Evolutionary conservation across 2,329 filamentous ascomycete species (phyloP).

Genomic region (Coniochaeta sp.): DNA sequence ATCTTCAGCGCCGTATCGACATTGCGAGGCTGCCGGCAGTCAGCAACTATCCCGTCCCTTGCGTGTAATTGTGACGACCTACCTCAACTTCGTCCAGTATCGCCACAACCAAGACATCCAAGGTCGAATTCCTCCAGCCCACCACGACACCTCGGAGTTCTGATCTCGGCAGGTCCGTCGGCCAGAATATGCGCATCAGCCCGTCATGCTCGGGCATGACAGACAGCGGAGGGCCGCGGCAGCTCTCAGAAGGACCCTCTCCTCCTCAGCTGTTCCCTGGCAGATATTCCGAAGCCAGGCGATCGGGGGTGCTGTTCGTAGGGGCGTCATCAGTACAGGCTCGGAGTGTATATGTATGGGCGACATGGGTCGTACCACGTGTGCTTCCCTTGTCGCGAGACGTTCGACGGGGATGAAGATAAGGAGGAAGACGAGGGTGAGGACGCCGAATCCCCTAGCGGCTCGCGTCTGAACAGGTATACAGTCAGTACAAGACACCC

Average conservation of each 20-base stretch:
- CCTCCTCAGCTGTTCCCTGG: conserved; percentile 87
- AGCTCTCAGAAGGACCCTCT: conserved; percentile 79
- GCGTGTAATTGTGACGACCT: conserved; percentile 27
- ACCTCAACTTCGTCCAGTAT: conserved; percentile 89
- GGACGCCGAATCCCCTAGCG: conserved; percentile 73
- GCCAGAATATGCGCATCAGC: conserved; percentile 98
- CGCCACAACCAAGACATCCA: conserved; percentile 85
- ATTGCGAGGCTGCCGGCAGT: conserved; percentile 51
- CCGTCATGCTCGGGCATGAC: conserved; percentile 73
- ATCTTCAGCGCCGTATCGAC: conserved; percentile 84
- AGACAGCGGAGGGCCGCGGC: conserved; percentile 19
- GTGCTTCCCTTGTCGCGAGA: conserved; percentile 72
- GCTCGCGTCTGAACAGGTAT: conserved; percentile 59
- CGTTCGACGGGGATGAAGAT: conserved; percentile 79
- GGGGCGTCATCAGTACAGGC: conserved; percentile 13
- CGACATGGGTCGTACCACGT: conserved; percentile 54
- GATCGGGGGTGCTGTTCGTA: conserved; percentile 69
- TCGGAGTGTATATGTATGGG: conserved; percentile 8
- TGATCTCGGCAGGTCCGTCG: conserved; percentile 70
- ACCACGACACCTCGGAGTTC: conserved; percentile 78
- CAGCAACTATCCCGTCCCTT: conserved; percentile 1
- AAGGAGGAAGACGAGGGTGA: conserved; percentile 79
- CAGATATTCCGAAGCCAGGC: conserved; percentile 75
- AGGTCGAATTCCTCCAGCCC: conserved; percentile 88
- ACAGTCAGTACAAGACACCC: neutral